Evolutionary conservation across 352 stramenopile species (phyloP).

Genomic region (Globisporangium uncinulatum): DNA sequence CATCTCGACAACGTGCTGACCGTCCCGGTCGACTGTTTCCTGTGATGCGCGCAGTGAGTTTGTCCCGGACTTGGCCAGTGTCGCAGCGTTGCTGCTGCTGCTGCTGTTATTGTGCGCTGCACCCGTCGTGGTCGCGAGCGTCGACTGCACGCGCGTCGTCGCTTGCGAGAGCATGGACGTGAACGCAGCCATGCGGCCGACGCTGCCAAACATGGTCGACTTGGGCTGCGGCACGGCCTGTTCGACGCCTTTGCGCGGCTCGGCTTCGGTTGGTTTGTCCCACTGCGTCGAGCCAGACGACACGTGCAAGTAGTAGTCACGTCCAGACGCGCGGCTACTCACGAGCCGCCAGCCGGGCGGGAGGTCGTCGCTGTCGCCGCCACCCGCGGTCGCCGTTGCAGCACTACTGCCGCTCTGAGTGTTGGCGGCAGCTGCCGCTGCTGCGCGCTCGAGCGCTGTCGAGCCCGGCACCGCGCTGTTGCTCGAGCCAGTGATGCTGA

Average conservation of each 20-base stretch:
- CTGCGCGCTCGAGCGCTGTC: conserved; percentile 30
- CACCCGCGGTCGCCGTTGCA: background rate
- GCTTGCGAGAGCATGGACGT: conserved; percentile 61
- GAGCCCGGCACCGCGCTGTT: conserved; percentile 38
- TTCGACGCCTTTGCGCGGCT: conserved; percentile 34
- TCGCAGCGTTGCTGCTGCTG: conserved; percentile 8
- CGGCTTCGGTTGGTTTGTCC: conserved; percentile 54
- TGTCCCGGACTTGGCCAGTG: conserved; percentile 23
- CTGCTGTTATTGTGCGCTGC: conserved; percentile 12
- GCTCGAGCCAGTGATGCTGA: conserved; percentile 32
- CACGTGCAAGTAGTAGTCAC: conserved; percentile 72
- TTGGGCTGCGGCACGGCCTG: conserved; percentile 14
- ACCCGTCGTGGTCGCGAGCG: conserved; percentile 44
- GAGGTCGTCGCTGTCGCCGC: conserved; percentile 26
- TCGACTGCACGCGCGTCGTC: conserved; percentile 65
- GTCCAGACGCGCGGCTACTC: conserved; percentile 56
- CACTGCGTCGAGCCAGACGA: conserved; percentile 62
- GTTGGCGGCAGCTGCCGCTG: conserved; percentile 30
- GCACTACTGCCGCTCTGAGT: conserved; percentile 11
- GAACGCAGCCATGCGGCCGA: conserved; percentile 55
- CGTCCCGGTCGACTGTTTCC: conserved; percentile 53
- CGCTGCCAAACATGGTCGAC: conserved; percentile 54
- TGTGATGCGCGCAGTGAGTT: conserved; percentile 43
- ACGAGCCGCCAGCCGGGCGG: conserved; percentile 63
- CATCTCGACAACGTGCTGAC: conserved; percentile 69